Base-by-base conservation (phyloP, 2,329 filamentous ascomycete species). In the Neocucurbitaria cava region DNA sequence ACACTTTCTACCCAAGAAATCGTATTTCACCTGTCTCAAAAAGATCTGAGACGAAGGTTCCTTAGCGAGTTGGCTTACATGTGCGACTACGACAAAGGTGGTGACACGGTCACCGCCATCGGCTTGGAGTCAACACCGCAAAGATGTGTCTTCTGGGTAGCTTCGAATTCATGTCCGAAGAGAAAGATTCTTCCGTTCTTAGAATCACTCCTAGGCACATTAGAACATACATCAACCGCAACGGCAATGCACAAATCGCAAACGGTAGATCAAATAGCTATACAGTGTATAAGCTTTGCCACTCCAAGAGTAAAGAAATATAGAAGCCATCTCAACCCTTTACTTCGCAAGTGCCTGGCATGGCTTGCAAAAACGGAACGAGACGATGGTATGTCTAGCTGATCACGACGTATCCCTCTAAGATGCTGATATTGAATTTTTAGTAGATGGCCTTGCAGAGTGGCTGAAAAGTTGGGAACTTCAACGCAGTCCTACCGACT, bases 31-130 rank as follows among this genome's bases (percentile, higher is more conserved):
- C 38, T 18, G 38, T 17, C 38, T 7, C 20, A 43, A 11, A 38
- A 44, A 44, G 35, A 56, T 9, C 20, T 57, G 6, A 49, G 51
- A 54, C 40, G 48, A 17, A 51, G 6, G 43, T 62, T 62, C 23
- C 51, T 62, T 10, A 48, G 23, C 31, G 51, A 57, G 21, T 28
- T 62, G 24, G 47, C 53, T 15, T 62, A 48, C 39, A 23, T 54
- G 18, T 62, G 53, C 42, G 53, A 62, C 31, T 55, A 45, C 26
- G 48, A 59, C n/a, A 59, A 62, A 36, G 56, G 53, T 11, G 53
- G 59, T 45, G 50, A 49, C 6, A 41, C 36, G 21, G 17, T 33
- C 5, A 57, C 58, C 7, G 52, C 60, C 20, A 57, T 63, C 41
- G 52, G 54, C 3, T 33, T 63, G 30, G 46, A 61, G 36, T 40